Conservation (phyloP, 176 grass and related monocot species). For the Carex myosuroides region DNA sequence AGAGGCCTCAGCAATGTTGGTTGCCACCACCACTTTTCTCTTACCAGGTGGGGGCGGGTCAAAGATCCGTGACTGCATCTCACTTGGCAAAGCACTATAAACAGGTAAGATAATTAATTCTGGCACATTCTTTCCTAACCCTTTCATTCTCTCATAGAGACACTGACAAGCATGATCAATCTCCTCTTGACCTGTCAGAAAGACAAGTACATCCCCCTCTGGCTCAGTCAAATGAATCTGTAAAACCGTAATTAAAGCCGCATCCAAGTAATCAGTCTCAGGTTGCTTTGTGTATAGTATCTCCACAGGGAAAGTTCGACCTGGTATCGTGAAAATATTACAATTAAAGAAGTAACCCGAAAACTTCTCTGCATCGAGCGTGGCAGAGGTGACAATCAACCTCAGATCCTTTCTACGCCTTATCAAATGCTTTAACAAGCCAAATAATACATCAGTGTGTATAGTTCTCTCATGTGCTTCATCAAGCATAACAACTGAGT, state of each 20-base stretch:
- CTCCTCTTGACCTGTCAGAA: constrained; percentile 91
- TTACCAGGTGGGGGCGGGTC: constrained; percentile 86
- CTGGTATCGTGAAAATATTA: constrained; percentile 97
- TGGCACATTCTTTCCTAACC: constrained; percentile 76
- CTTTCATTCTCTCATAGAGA: constrained; percentile 94
- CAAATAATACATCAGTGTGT: constrained; percentile 84
- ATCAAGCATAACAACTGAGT: constrained; percentile 96
- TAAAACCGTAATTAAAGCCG: constrained; percentile 76
- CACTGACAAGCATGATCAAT: constrained; percentile 92
- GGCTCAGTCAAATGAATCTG: constrained; percentile 94
- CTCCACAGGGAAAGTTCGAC: constrained; percentile 90
- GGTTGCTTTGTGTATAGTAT: constrained; percentile 93
- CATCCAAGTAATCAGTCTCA: constrained; percentile 90
- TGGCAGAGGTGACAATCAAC: constrained; percentile 95
- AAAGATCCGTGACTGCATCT: constrained; percentile 95
- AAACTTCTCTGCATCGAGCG: constrained; percentile 95
- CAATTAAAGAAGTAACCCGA: constrained; percentile 96
- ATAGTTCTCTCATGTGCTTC: constrained; percentile 98
- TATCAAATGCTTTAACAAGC: constrained; percentile 82
- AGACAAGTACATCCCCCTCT: constrained; percentile 83
- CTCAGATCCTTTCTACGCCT: constrained; percentile 78
- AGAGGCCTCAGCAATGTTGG: constrained; percentile 96
- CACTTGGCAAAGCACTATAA: constrained; percentile 94
- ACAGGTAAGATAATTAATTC: constrained; percentile 92
- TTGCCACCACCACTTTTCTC: constrained; percentile 95